Base-by-base conservation (phyloP, 371 early-diverging fungal genomes). In the Mortierella sp. region DNA sequence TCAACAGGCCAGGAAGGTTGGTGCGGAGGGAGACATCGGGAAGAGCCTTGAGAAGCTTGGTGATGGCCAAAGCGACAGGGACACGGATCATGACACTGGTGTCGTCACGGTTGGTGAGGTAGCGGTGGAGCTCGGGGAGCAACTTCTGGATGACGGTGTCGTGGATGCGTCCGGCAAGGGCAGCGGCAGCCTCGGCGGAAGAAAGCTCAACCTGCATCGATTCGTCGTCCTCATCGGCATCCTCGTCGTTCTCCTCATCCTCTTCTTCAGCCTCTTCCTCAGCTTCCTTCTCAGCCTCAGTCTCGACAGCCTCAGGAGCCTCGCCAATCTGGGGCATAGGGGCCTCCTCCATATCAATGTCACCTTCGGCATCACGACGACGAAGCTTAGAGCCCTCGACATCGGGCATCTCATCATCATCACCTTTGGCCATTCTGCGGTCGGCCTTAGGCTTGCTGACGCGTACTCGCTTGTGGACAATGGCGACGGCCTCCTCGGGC, bases 41-140 rank as follows among this genome's bases (percentile, higher is more conserved):
- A 24, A 98, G 88, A 43, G 91, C 89, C 56, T 93, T 93, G 72
- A 99, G 90, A 29, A 99, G 84, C 48, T 95, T 93, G 65, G 97
- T 93, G 70, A 97, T 93, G 35, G 97, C 95, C 60, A 98, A 80
- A 0, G 98, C 97, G 16, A 99, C 89, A 0, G 98, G 98, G 0
- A 98, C 93, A 75, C 99, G 96, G 16, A 95, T 87, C 70, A 91
- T 90, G 58, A 97, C 89, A 60, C 92, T 94, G 16, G 95, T 91
- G 73, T 97, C 96, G 72, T 92, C 94, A 79, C 94, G 92, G 55
- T 91, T 88, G 72, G 92, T 91, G 54, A 98, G 79, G 75, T 92
- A 91, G 18, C 86, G 90, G 70, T 96, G 93, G 29, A 98, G 90
- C 41, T 94, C 94, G 5, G 99, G 98, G 12, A 98, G 86, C 54